Evolutionary conservation across 1,284 basidiomycete genomes (phyloP), one percentile per base, ranked within the genome.

Genomic region (Ganoderma sp.): DNA sequence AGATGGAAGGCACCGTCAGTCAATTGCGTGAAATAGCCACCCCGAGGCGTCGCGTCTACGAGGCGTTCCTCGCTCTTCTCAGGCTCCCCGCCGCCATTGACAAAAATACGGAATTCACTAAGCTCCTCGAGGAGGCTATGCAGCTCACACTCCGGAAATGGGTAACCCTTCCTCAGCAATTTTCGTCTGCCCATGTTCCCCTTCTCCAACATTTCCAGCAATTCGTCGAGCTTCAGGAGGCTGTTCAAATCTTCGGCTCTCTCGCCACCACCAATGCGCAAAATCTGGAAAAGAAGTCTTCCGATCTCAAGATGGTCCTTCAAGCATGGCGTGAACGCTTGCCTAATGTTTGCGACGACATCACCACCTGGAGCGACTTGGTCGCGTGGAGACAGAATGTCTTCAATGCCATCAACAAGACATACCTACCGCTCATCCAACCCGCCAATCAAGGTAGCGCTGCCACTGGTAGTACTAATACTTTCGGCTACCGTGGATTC

Each of bases 191-290:
- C 2, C 98, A 99, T 78, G 88, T 99, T 9, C 97, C 98, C 1
- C 84, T 99, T 39, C 84, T 99, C 39, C 97, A 99, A 79, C 93
- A 98, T 80, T 99, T 99, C 86, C 98, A 99, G 81, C 98, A 99
- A 78, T 97, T 98, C 73, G 97, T 99, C 57, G 98, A 99, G 80
- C 86, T 99, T 25, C 94, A 97, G 77, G 98, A 99, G 81, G 97
- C 98, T 5, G 91, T 96, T 6, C 92, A 94, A 73, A 97, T 99
- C 61, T 99, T 99, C 77, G 92, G 93, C 43, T 96, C 93, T 25
- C 85, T 99, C 37, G 90, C 94, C 1, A 88, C 89, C 70, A 99
- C 98, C 1, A 98, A 86, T 67, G 91, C 92, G 0, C 85, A 87
- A 76, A 99, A 99, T 76, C 83, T 99, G 69, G 98, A 99, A 80